Evolutionary conservation across 768 basidiomycete species (phyloP).

Genomic region (Dentipellis fragilis): DNA sequence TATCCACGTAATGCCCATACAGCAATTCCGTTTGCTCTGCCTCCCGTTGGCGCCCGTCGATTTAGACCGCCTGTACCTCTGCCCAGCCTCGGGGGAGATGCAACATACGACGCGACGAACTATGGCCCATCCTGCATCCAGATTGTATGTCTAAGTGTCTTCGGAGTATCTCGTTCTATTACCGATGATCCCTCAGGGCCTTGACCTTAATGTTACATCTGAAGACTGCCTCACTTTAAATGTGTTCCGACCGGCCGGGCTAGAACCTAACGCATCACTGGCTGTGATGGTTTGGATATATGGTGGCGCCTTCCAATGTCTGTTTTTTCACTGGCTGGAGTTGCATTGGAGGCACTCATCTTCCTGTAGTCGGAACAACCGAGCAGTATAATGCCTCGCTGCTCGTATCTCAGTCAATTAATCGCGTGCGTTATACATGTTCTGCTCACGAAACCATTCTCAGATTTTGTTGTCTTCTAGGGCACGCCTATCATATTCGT

Average conservation of each 20-base stretch:
- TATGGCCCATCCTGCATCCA: background rate
- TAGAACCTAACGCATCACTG: background rate
- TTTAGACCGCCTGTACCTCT: background rate
- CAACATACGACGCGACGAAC: background rate
- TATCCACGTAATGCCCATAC: background rate
- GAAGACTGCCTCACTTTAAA: background rate
- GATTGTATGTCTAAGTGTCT: background rate
- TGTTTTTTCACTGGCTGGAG: background rate
- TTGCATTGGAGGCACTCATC: background rate
- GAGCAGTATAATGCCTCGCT: background rate
- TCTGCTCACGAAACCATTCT: background rate
- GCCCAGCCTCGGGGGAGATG: background rate
- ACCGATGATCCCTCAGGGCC: background rate
- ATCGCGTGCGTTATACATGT: background rate
- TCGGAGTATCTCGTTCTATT: background rate
- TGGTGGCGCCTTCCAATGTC: background rate
- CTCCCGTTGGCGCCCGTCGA: background rate
- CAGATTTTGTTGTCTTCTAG: background rate
- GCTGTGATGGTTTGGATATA: background rate
- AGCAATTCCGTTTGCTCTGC: background rate
- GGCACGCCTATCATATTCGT: constrained; percentile 29
- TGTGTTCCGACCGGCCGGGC: background rate
- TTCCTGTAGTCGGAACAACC: background rate
- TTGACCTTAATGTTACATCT: background rate
- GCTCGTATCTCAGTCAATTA: background rate